These are phyloP conservation scores for Ogataea minuta DNA, from an alignment of 805 yeast species.

Conservation along the genomic window DNA sequence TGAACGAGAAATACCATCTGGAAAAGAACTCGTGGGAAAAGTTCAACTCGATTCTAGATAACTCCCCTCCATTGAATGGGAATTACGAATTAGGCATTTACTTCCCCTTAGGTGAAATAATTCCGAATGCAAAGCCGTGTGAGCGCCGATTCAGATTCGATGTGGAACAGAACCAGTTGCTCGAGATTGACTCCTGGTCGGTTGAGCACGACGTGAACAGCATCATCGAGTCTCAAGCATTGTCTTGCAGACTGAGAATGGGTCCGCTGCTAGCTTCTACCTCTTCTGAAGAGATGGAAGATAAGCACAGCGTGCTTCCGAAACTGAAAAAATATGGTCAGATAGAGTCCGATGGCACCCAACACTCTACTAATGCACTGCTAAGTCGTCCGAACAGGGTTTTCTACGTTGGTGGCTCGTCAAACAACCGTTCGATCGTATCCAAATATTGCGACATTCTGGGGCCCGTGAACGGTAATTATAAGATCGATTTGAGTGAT, in stretches of 20 bases:
- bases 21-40: slow-evolving; percentile 49
- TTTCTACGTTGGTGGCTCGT: slow-evolving; percentile 86
- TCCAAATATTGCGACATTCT: slow-evolving; percentile 66
- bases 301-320: slow-evolving; percentile 20
- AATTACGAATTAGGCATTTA: slow-evolving; percentile 65
- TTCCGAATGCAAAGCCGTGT: slow-evolving; percentile 74
- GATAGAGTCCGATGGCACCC: slow-evolving; percentile 48
- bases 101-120: slow-evolving; percentile 88
- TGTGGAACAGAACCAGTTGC: slow-evolving; percentile 29
- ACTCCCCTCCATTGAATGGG: slow-evolving; percentile 31
- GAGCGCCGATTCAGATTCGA: slow-evolving; percentile 50
- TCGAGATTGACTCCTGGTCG: slow-evolving; percentile 41
- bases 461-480: slow-evolving; percentile 65
- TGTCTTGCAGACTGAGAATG: slow-evolving; percentile 76
- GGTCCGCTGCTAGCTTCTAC: slow-evolving; percentile 65
- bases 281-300: slow-evolving; percentile 5
- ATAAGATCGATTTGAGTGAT: slow-evolving; percentile 71
- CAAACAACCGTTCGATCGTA: slow-evolving; percentile 68
- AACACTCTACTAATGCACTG: slow-evolving; percentile 43
- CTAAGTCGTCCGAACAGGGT: slow-evolving; percentile 62
- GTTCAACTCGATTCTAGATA: slow-evolving; percentile 55
- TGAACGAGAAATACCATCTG: slow-evolving; percentile 46
- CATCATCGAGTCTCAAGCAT: slow-evolving; percentile 83
- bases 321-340: slow-evolving; percentile 39
- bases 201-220: slow-evolving; percentile 65